Evolutionary conservation across 1,139 yeast species (phyloP).

Genomic region (Scheffersomyces segobiensis): DNA sequence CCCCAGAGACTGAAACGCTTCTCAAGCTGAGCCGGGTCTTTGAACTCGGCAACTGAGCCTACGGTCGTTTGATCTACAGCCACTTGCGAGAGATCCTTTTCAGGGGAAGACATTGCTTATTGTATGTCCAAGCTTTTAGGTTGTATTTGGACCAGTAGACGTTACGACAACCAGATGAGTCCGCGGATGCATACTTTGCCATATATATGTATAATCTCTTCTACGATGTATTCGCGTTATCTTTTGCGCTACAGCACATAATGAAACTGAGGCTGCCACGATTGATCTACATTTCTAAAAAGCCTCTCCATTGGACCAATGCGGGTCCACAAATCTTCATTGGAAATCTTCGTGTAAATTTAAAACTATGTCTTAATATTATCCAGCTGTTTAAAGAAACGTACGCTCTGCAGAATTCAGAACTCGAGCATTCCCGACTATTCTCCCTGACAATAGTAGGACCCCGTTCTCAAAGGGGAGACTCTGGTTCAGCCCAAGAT

Average conservation of each 20-base stretch:
- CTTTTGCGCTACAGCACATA: background rate
- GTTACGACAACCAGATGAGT: background rate
- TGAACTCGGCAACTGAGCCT: background rate
- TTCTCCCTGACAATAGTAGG: background rate
- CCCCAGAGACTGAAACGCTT: conserved; percentile 25
- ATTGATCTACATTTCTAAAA: background rate
- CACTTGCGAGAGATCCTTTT: background rate
- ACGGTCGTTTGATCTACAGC: background rate
- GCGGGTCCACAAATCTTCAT: background rate
- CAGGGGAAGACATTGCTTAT: background rate
- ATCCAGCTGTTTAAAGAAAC: too few species aligned
- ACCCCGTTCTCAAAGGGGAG: background rate
- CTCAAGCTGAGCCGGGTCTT: conserved; percentile 7
- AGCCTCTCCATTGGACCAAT: background rate
- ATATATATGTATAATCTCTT: background rate
- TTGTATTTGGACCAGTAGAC: too few species aligned
- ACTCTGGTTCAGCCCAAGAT: background rate
- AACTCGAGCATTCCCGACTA: background rate
- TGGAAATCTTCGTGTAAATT: background rate
- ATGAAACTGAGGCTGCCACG: background rate
- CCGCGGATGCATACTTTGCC: background rate
- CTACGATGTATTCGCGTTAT: background rate
- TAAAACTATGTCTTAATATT: too few species aligned
- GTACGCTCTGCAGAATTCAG: too few species aligned
- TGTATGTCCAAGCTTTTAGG: background rate